A percentile compares a stretch with the other conserved stretches of the same genome.
These are phyloP conservation scores for Penicillium arizonense DNA, from an alignment of 495 filamentous ascomycete species.

Conservation along the genomic window DNA sequence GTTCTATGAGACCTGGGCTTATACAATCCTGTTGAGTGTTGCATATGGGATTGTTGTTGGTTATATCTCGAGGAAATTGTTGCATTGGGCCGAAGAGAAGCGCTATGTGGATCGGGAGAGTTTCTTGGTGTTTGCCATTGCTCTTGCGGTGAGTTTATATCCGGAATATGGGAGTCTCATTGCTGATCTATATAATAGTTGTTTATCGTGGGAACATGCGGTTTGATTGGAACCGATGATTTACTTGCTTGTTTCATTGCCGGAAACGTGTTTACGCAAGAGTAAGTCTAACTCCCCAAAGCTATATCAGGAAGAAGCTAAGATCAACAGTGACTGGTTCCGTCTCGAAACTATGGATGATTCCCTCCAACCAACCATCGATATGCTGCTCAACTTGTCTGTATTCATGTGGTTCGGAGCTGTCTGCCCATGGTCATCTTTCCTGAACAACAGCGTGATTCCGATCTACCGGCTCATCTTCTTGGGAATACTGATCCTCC, in stretches of 20 bases:
- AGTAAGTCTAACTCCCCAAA: constrained; percentile 40
- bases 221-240: constrained; percentile 88
- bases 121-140: constrained; percentile 85
- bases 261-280: constrained; percentile 87
- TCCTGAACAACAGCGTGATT: constrained; percentile 65
- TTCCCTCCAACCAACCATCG: constrained; percentile 85
- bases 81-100: constrained; percentile 80
- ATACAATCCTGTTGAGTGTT: constrained; percentile 77
- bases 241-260: constrained; percentile 92
- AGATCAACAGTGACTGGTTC: constrained; percentile 71
- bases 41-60: constrained; percentile 76
- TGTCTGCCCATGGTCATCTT: constrained; percentile 77
- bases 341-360: constrained; percentile 85
- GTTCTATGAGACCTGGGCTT: constrained; percentile 86
- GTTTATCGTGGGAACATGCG: constrained; percentile 84
- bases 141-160: constrained; percentile 62
- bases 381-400: constrained; percentile 80
- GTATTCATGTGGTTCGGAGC: constrained; percentile 93
- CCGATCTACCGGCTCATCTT: constrained; percentile 75
- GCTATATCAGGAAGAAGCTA: constrained; percentile 2
- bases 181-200: constrained; percentile 38
- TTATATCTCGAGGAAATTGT: constrained; percentile 75
- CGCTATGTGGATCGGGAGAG: constrained; percentile 87
- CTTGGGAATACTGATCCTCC: constrained; percentile 75
- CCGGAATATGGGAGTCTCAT: constrained; percentile 9